Base-by-base conservation (phyloP, 2,329 filamentous ascomycete species). In the Alternaria postmessia region DNA sequence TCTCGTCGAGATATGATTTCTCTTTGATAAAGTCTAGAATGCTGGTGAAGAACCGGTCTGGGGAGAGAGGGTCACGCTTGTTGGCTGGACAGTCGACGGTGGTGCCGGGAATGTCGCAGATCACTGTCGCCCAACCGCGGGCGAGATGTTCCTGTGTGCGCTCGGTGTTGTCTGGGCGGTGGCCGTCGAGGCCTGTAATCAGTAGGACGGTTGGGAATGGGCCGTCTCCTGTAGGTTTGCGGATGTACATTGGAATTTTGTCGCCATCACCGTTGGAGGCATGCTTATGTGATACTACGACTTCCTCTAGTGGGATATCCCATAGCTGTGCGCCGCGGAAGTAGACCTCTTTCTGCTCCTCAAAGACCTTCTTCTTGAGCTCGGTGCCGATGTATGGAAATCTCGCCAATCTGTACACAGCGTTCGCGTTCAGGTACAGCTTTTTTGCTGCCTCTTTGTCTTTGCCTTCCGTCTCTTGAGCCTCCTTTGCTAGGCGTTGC, bases 351-450 rank as follows among this genome's bases (percentile, higher is more conserved):
- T 92, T 92, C 71, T 91, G 89, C 64, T 84, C 81, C 67, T 86
- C 81, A 83, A 89, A 92, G 3, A 88, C 89, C 16, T 81, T 71
- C 69, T 85, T 85, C 76, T 92, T 82, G 52, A 80, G 75, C 3
- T 73, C 72, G 0, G 81, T 82, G 5, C 81, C 76, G 30, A 82
- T 82, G 32, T 81, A 82, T 2, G 91, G 90, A 72, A 93, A 92
- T 14, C 91, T 85, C 0, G 90, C 86, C 62, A 93, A 90, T 49
- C 91, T 84, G 73, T 89, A 89, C 7, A 93, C 82, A n/a, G 88
- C 87, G 22, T 89, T 90, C 5, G 89, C 89, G 22, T 90, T 87
- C n/a, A 91, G 82, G 73, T 89, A 91, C 3, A 89, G 77, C 12
- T 83, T 83, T 3, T 85, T 86, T 0, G 89, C 88, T 26, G 81